Base-by-base conservation (phyloP, 179 eudicot species). In the Beta lomatogona region DNA sequence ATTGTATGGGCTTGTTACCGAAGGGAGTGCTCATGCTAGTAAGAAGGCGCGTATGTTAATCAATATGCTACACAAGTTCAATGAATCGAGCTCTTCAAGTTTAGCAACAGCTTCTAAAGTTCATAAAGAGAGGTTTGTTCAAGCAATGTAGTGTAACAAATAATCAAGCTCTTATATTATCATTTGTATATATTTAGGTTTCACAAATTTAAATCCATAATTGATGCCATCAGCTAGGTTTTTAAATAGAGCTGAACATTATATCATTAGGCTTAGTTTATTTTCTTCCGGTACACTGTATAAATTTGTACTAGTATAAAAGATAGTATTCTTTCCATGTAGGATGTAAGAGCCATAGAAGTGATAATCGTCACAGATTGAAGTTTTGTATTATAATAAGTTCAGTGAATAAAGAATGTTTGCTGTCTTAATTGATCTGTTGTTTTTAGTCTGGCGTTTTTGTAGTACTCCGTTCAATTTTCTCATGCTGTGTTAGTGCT, bases 11-110 rank as follows among this genome's bases (percentile, higher is more conserved):
- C 78, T 93, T 10, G 71, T 84, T 11, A 83, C 89, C 0, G 93
- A 90, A 61, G 98, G 98, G 0, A 89, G 88, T 5, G 73, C 89
- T 0, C 89, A 88, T n/a, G 89, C 89, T 52, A 88, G 86, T 63
- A 90, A 84, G 87, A 95, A 89, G 82, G 91, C 98, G 22, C 82
- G 93, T 16, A 78, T 82, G 21, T 82, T 93, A 18, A 88, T 95
- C 71, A 87, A 82, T 61, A 74, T 92, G 83, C 28, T 95, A 54
- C 98, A 91, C 28, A 84, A 80, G 75, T 91, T 85, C 46, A 84
- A 84, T 7, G 98, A 93, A 64, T 85, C 93, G 36, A 89, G 92
- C 80, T 86, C 91, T 1, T 88, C 94, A 7, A 76, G 82, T 9
- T 55, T 85, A 31, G 48, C 78, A 2, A 46, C 83, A 25, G 77